Evolutionary conservation across 2,329 filamentous ascomycete genomes (phyloP), one percentile per base, ranked within the genome.

Genomic region (Ophiostoma ulmi): DNA sequence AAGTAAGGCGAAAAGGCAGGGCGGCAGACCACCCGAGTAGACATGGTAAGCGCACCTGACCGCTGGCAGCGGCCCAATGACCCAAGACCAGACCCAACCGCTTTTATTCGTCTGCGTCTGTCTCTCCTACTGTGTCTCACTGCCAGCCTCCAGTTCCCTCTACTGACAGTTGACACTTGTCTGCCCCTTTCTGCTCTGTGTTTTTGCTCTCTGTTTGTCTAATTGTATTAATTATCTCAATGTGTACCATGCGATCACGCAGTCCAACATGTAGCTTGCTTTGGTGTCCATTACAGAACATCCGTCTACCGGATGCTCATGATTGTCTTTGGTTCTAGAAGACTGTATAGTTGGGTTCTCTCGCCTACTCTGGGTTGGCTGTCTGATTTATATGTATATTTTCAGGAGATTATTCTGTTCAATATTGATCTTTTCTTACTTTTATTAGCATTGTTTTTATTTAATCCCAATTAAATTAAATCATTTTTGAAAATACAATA

Each of bases 131-230:
- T 36, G 58, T 64, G 26, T 36, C 26, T 35, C 26, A 31, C 31
- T 36, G 17, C 26, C 31, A 36, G n/a, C 52, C n/a, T 64, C 31
- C 14, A 7, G 14, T 52, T 52, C 31, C 31, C 13, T 36, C 8
- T 35, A 17, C 58, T 63, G 58, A n/a, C 58, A 36, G 58, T 36
- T 63, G 58, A 36, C 58, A 63, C 26, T 20, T 64, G 58, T 64
- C 31, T 64, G 14, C 14, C 17, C 58, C 31, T 14, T 64, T 20
- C 31, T 31, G 31, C 31, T 31, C 0, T 3, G 31, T 31, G 31
- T 31, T 31, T 31, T 31, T 31, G 26, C 26, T 48, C 20, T 48
- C 44, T 58, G 52, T 22, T 58, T 8, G 13, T 48, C 17, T 48
- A n/a, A n/a, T 48, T 2, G 17, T 48, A 20, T 20, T 20, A 48